Evolutionary conservation across 2,329 filamentous ascomycete genomes (phyloP), one percentile per base, ranked within the genome.

Genomic region (Cytospora schulzeri): DNA sequence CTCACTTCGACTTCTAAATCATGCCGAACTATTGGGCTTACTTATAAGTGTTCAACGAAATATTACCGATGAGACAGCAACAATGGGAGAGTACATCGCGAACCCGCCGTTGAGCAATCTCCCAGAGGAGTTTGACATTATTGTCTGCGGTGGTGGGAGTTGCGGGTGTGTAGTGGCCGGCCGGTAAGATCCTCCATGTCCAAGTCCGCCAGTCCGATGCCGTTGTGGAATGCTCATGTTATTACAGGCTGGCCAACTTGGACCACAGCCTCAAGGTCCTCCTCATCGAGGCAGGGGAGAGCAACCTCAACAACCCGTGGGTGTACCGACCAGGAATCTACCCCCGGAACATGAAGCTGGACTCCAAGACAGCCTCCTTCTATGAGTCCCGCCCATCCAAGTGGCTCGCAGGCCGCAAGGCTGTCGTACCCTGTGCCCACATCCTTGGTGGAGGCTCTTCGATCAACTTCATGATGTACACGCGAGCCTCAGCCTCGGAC

Each of bases 391-490:
- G 87, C 50, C 89, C 90, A 19, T 91, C 89, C 0, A 85, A 90
- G 75, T 90, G 85, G 81, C 85, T 93, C 29, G 85, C 83, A 69
- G 90, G 90, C 19, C 83, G 90, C 54, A 85, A 86, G 71, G 90
- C 90, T 26, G 83, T 92, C 54, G 90, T 93, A n/a, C 90, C 90
- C 1, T 88, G 85, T 70, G 90, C 90, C 41, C 87, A 92, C 68
- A 81, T 92, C 41, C 79, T 93, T 1, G 90, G 90, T 14, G 89
- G 88, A 28, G 88, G 88, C 12, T 90, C 87, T 2, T 90, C 87
- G 9, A 91, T 92, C 76, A 92, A 92, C 76, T 92, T 92, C 71
- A 89, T 92, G 86, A 91, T 90, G 87, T 91, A 91, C 78, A 91
- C 88, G 24, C 83, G 88, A 69, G 88, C 88, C 26, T 90, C 87